Base-by-base conservation (phyloP, 2,329 filamentous ascomycete species). In the Hymenoscyphus salicellus region DNA sequence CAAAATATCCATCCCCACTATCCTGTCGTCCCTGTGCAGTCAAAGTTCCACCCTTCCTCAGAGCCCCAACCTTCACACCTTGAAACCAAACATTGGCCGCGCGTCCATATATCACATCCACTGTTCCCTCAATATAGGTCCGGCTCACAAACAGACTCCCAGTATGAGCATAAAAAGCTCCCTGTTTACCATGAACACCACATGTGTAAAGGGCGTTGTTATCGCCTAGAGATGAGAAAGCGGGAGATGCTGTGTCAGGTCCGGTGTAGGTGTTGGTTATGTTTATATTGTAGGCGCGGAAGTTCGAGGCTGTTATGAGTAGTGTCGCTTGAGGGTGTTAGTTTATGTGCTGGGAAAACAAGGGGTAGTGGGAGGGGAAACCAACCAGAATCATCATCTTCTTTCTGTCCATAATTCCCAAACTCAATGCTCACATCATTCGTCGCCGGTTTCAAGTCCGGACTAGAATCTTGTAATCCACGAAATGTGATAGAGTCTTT, bases 91-190 rank as follows among this genome's bases (percentile, higher is more conserved):
- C 77, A 61, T 77, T 74, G 26, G 80, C 79, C 55, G 78, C 69
- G 72, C 83, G 78, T 60, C 85, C 81, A 73, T 87, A 87, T 65
- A 85, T 82, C 70, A 86, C 85, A 70, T 86, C 85, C 33, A 83
- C 83, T 1, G 81, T 81, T 28, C 84, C 84, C 49, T 82, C 80
- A 66, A 87, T 85, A 62, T 82, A 80, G 65, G 79, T 80, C 65
- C 81, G 80, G 28, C 81, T 81, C 69, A 84, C 86, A 55, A 86
- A 72, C 69, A 86, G 79, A 65, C 78, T 76, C 66, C 84, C 85
- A 57, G 75, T 76, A 68, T 84, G 75, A 55, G 75, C 70, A 17
- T 82, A 77, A 46, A 83, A 65, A 0, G 84, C 84, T 70, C 86
- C 84, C 72, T 87, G 83, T 68, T 78, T 82, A 14, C 84, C 83